These are phyloP conservation scores for Colletotrichum caudatum DNA, from an alignment of 2,329 filamentous ascomycete species.

Conservation along the genomic window DNA sequence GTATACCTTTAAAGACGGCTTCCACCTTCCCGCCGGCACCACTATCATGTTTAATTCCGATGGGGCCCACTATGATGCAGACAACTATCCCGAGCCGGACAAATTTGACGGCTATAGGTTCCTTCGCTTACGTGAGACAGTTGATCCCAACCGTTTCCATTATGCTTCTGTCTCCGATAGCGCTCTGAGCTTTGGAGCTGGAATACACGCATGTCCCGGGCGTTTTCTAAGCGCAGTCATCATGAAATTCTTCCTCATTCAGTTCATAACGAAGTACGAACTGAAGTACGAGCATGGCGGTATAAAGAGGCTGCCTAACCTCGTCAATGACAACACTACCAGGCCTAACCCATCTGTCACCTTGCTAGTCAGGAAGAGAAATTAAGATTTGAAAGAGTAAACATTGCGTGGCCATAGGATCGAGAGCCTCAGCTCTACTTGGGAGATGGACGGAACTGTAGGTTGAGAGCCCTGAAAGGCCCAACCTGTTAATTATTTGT, in stretches of 20 bases:
- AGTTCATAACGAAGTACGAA: constrained; percentile 11
- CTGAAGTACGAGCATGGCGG: neutral
- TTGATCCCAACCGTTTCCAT: constrained; percentile 9
- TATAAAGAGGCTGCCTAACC: neutral
- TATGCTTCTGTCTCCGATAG: constrained; percentile 13
- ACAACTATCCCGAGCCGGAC: constrained; percentile 7
- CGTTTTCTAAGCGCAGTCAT: constrained; percentile 2
- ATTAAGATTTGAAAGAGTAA: neutral
- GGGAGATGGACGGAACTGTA: neutral
- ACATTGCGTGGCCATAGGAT: neutral
- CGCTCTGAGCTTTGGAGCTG: neutral
- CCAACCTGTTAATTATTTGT: no score
- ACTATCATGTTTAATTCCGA: constrained; percentile 6
- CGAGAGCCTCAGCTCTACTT: neutral
- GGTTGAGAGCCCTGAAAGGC: no score
- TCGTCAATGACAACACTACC: neutral
- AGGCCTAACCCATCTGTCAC: neutral
- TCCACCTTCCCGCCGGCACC: constrained; percentile 3
- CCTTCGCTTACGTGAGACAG: constrained; percentile 1
- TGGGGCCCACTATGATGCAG: neutral
- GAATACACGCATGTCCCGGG: constrained; percentile 9
- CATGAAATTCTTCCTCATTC: constrained; percentile 3
- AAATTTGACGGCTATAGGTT: constrained; percentile 10
- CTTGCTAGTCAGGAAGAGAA: neutral
- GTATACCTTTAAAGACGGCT: constrained; percentile 12